phyloP scores from a whole-genome alignment of 2,329 filamentous ascomycete species.

The Fusarium nelsonii region DNA sequence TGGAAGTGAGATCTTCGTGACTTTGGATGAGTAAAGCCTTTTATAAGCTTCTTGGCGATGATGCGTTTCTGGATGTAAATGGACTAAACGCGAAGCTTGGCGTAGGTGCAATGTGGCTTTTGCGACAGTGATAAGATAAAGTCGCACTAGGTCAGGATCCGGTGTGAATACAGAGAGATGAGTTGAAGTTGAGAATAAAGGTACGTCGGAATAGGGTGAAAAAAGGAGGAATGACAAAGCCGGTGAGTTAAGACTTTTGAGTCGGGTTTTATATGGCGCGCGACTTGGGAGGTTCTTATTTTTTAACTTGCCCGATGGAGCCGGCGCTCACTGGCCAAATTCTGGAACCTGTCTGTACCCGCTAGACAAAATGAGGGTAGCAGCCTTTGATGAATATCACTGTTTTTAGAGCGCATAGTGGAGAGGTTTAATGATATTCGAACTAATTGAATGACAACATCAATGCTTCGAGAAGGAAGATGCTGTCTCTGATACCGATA shows the following conservation, averaged over 20 bases:
- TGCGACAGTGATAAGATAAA: not conserved
- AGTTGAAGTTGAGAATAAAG: not conserved
- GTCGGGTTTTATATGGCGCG: slow-evolving; percentile 47
- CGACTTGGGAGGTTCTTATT: slow-evolving; percentile 32
- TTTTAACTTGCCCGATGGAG: slow-evolving; percentile 38
- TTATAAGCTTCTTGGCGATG: not conserved
- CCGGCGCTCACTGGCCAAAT: slow-evolving; percentile 35
- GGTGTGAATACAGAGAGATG: not conserved
- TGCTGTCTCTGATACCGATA: too few relatives aligned
- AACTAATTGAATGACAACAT: not conserved
- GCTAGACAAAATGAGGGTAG: slow-evolving; percentile 21
- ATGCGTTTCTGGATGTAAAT: not conserved
- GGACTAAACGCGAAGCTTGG: not conserved
- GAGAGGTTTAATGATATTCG: not conserved
- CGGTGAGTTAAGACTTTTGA: slow-evolving; percentile 34
- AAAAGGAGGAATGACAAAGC: slow-evolving; percentile 4
- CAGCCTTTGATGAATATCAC: slow-evolving; percentile 22
- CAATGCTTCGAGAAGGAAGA: not conserved
- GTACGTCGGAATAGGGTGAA: not conserved
- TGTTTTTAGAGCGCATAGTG: slow-evolving; percentile 4
- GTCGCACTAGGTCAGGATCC: not conserved
- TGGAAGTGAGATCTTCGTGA: not conserved
- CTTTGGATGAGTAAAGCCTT: not conserved
- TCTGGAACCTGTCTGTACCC: slow-evolving; percentile 34
- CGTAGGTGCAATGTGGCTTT: slow-evolving; percentile 6